Percentiles rank a stretch among this genome's conserved stretches.
Conservation (phyloP, 257 asterid genomes). For the Agastache rugosa region DNA sequence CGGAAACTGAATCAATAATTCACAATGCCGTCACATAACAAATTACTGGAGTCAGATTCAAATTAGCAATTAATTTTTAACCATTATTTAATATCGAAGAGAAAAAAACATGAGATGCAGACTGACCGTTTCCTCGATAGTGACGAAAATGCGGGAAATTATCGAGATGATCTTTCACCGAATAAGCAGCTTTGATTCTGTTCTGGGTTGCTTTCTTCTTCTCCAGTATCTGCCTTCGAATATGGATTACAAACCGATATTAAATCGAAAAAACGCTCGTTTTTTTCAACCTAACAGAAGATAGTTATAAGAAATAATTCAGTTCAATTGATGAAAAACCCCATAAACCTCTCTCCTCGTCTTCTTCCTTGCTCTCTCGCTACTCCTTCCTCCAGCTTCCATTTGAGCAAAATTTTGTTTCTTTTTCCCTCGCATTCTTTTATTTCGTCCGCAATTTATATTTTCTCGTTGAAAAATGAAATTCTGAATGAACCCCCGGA, state of each 20-base stretch:
- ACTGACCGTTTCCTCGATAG: conserved; percentile 59
- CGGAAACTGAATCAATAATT: background rate
- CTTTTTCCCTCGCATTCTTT: conserved; percentile 18
- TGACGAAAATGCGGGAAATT: conserved; percentile 61
- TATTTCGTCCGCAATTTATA: conserved; percentile 6
- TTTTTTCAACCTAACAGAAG: background rate
- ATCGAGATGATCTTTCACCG: conserved; percentile 61
- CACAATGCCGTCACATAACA: background rate
- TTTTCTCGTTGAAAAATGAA: background rate
- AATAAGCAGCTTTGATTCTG: conserved; percentile 57
- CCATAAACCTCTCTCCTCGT: conserved; percentile 57
- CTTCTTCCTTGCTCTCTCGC: conserved; percentile 43
- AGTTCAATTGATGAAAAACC: background rate
- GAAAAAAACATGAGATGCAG: conserved; percentile 1
- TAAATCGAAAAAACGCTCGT: conserved; percentile 6
- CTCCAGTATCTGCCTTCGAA: conserved; percentile 61
- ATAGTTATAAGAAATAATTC: background rate
- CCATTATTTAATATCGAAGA: background rate
- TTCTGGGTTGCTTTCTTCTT: conserved; percentile 65
- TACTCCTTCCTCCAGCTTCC: conserved; percentile 43
- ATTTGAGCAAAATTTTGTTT: conserved; percentile 18
- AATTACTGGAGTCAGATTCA: background rate
- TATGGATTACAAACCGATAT: conserved; percentile 17
- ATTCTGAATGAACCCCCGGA: background rate
- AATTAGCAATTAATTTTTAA: background rate